These are phyloP conservation scores for Populus pruinosa DNA, from an alignment of 345 rosid genomes.

Conservation along the genomic window DNA sequence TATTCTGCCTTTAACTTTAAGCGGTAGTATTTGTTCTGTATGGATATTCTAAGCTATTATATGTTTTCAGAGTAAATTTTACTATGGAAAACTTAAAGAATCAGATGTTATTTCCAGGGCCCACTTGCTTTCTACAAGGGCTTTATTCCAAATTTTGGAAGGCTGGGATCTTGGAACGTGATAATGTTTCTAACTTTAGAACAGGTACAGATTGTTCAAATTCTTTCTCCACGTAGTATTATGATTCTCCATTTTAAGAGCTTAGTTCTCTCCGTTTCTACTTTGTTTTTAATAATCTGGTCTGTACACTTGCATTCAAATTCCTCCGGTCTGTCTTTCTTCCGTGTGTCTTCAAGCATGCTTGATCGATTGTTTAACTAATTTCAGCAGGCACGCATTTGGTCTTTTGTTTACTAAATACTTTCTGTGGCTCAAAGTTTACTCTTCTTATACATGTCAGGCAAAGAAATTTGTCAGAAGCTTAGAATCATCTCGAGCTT, in stretches of 20 bases:
- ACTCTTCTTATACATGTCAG: slow-evolving; percentile 24
- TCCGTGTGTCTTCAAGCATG: not conserved
- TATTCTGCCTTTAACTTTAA: not conserved
- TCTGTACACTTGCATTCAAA: not conserved
- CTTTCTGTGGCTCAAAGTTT: not conserved
- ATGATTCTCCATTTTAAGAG: not conserved
- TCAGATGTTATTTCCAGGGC: slow-evolving; percentile 48
- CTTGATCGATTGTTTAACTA: not conserved
- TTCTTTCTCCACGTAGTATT: not conserved
- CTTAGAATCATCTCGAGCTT: slow-evolving; percentile 47
- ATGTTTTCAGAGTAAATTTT: not conserved
- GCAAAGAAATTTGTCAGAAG: slow-evolving; percentile 54
- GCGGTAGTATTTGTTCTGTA: not conserved
- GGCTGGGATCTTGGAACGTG: slow-evolving; percentile 93
- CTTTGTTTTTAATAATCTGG: not conserved
- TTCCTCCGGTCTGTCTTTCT: not conserved
- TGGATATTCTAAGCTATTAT: not conserved
- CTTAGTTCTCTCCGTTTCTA: not conserved
- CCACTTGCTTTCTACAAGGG: slow-evolving; percentile 86
- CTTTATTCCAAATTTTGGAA: slow-evolving; percentile 80
- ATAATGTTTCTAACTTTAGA: slow-evolving; percentile 91
- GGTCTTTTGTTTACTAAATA: not conserved
- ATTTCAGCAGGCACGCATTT: not conserved
- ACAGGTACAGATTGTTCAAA: slow-evolving; percentile 46
- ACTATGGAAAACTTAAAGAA: not conserved